Conservation (phyloP, 495 filamentous ascomycete genomes). For the Durotheca rogersii region DNA sequence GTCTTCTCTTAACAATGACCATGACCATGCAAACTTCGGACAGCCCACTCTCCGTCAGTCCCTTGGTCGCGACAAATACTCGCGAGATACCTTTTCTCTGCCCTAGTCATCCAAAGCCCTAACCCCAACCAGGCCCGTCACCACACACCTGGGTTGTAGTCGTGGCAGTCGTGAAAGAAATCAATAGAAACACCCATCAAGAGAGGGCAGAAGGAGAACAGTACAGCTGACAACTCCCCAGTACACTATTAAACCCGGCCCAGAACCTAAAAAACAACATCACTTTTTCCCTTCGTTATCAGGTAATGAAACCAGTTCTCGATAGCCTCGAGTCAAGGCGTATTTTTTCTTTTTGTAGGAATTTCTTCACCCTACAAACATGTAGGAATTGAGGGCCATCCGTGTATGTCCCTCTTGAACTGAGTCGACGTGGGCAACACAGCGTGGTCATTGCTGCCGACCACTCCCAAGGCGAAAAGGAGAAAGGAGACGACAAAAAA, state of each 20-base stretch:
- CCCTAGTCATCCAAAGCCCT: conserved; percentile 18
- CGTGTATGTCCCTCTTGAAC: no score
- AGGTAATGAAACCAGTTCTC: conserved; percentile 2
- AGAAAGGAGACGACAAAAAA: no score
- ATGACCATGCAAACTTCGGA: conserved; percentile 27
- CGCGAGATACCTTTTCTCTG: conserved; percentile 11
- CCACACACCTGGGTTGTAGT: conserved; percentile 29
- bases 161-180: conserved; percentile 36
- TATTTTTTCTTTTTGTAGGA: no score
- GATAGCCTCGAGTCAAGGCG: neutral
- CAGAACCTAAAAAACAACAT: conserved; percentile 17
- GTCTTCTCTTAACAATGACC: no score
- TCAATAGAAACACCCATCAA: conserved; percentile 18
- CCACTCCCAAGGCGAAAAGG: no score
- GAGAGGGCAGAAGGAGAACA: conserved; percentile 30
- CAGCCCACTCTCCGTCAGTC: conserved; percentile 17
- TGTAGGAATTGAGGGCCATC: no score
- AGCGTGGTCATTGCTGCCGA: no score
- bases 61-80: conserved; percentile 11
- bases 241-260: conserved; percentile 14
- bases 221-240: conserved; percentile 21
- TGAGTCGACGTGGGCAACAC: no score
- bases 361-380: no score
- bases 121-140: conserved; percentile 27
- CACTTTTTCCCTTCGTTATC: conserved; percentile 6